These are phyloP conservation scores for Nicotiana benthamiana DNA, from an alignment of 257 asterid species.

Conservation along the genomic window DNA sequence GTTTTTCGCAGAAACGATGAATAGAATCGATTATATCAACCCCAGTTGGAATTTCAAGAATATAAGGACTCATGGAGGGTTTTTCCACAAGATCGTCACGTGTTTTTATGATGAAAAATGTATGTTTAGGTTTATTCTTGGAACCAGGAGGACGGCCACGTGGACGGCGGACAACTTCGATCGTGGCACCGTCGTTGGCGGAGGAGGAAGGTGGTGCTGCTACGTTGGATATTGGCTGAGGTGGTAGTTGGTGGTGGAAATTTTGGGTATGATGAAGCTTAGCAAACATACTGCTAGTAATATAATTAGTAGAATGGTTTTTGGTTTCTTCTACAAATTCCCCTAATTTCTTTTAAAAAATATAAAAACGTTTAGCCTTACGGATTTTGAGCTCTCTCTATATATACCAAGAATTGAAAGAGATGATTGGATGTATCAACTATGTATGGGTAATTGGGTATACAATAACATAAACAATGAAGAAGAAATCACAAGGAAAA, in stretches of 20 bases:
- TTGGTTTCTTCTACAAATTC: conserved; percentile 28
- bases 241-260: conserved; percentile 10
- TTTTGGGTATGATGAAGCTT: conserved; percentile 36
- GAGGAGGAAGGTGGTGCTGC: background rate
- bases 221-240: conserved; percentile 10
- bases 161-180: conserved; percentile 68
- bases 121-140: conserved; percentile 48
- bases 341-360: conserved; percentile 28
- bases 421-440: background rate
- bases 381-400: background rate
- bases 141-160: conserved; percentile 83
- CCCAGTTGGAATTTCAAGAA: conserved; percentile 50
- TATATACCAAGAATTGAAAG: background rate
- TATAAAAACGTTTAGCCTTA: background rate
- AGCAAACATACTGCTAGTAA: conserved; percentile 28
- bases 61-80: conserved; percentile 61
- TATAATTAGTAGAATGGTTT: conserved; percentile 2
- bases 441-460: background rate
- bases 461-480: background rate
- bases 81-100: conserved; percentile 20
- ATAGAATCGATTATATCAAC: conserved; percentile 40
- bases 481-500: background rate
- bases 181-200: conserved; percentile 50
- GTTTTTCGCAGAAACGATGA: conserved; percentile 32
- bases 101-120: conserved; percentile 24